Percentiles rank a stretch among this genome's conserved stretches.
Conservation (phyloP, 805 yeast genomes). For the Candida germanica region DNA sequence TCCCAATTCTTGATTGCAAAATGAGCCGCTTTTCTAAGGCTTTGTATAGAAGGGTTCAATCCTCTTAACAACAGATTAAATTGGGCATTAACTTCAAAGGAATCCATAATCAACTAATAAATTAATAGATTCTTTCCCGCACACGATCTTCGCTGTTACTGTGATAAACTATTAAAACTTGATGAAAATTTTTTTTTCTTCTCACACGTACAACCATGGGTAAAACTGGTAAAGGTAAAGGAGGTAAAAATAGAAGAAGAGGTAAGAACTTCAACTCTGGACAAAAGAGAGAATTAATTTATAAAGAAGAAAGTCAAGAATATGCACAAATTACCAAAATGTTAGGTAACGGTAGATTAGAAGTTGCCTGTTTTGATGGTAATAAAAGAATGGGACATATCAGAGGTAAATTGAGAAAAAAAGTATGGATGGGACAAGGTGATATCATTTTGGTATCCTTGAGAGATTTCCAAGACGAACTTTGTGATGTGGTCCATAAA, state of each 20-base stretch:
- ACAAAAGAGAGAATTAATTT: conserved; percentile 90
- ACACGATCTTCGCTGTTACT: too few species aligned
- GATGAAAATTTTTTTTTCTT: conserved; percentile 6
- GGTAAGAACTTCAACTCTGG: conserved; percentile 93
- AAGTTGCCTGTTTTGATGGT: conserved; percentile 94
- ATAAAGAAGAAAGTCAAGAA: conserved; percentile 96
- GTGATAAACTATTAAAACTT: not conserved
- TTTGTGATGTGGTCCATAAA: conserved; percentile 96
- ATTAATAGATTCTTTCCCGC: conserved; percentile 1
- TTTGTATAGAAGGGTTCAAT: conserved; percentile 60
- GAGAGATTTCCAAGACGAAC: conserved; percentile 98
- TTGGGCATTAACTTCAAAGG: conserved; percentile 81
- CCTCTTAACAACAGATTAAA: conserved; percentile 63
- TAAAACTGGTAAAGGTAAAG: conserved; percentile 72
- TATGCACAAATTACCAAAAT: conserved; percentile 97
- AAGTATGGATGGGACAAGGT: conserved; percentile 99
- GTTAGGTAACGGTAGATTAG: conserved; percentile 98
- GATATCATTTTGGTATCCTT: conserved; percentile 93
- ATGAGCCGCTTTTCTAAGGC: conserved; percentile 49
- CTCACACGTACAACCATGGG: conserved; percentile 48
- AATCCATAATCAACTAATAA: conserved; percentile 55
- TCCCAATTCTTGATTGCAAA: conserved; percentile 58
- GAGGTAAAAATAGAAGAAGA: conserved; percentile 95
- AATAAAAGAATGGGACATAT: conserved; percentile 93
- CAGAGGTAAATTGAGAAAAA: conserved; percentile 98